phyloP scores from a whole-genome alignment of 176 grass and related monocot species.

The Lolium perenne region DNA sequence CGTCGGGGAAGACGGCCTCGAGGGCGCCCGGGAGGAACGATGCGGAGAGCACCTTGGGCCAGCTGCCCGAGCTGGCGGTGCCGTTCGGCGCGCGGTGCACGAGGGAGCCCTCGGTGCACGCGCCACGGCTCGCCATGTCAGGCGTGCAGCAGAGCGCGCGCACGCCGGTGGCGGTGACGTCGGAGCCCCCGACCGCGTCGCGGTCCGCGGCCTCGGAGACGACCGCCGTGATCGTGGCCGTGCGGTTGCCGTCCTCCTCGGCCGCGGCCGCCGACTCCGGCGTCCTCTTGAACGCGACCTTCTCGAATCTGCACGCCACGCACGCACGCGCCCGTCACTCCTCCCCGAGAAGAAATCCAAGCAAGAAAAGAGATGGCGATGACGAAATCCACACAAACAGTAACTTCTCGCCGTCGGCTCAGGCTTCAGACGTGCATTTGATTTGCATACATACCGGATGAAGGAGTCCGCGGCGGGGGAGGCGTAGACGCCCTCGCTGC shows the following conservation, averaged over 20 bases:
- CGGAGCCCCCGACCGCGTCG: constrained; percentile 41
- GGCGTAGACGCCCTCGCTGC: constrained; percentile 82
- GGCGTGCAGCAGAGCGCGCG: constrained; percentile 72
- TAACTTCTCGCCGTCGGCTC: background rate
- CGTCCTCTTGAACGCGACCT: constrained; percentile 66
- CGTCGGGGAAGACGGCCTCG: constrained; percentile 48
- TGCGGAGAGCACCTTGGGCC: constrained; percentile 56
- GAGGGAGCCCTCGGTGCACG: constrained; percentile 56
- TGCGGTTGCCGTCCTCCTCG: constrained; percentile 42
- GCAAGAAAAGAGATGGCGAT: background rate
- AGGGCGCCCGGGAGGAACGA: constrained; percentile 45
- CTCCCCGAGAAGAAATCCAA: background rate
- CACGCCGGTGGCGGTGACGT: constrained; percentile 36
- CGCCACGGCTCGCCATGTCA: constrained; percentile 48
- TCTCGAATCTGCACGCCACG: constrained; percentile 67
- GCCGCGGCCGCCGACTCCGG: constrained; percentile 38
- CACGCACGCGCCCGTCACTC: background rate
- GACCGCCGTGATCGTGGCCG: constrained; percentile 50
- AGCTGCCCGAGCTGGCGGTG: constrained; percentile 1
- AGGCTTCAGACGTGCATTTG: background rate
- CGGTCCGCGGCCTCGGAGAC: constrained; percentile 68
- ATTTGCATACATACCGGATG: constrained; percentile 51
- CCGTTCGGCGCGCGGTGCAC: constrained; percentile 43
- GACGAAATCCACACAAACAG: background rate
- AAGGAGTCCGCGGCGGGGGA: constrained; percentile 59